phyloP scores from a whole-genome alignment of 1,284 basidiomycete species.

The Volvariella surrecta region DNA sequence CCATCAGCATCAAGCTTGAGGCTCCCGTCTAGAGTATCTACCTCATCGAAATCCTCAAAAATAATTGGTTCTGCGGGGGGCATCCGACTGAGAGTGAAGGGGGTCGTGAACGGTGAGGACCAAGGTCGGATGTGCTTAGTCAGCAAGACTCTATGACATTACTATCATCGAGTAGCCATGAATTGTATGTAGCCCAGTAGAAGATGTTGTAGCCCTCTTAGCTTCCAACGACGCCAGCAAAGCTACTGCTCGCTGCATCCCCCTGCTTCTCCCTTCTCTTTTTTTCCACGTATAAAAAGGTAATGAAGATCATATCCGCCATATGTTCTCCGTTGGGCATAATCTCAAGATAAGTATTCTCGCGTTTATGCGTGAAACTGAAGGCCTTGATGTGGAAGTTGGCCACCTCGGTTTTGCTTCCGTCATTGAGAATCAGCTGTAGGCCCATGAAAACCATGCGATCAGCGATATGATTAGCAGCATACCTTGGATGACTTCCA shows the following conservation, averaged over 20 bases:
- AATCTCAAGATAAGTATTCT: conserved; percentile 21
- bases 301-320: conserved; percentile 23
- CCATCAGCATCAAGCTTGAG: background rate
- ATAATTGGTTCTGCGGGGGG: conserved; percentile 3
- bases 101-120: too few relatives aligned
- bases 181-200: too few relatives aligned
- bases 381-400: conserved; percentile 15
- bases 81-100: too few relatives aligned
- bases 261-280: conserved; percentile 5
- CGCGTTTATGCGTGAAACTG: conserved; percentile 12
- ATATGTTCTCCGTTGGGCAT: conserved; percentile 21
- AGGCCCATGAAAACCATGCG: background rate
- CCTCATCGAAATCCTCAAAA: conserved; percentile 13
- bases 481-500: conserved; percentile 14
- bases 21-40: background rate
- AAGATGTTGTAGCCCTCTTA: too few relatives aligned
- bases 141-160: too few relatives aligned
- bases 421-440: conserved; percentile 16
- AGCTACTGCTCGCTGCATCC: background rate
- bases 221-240: background rate
- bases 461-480: too few relatives aligned
- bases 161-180: too few relatives aligned
- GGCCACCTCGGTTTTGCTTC: conserved; percentile 18
- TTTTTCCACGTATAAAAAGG: conserved; percentile 22
- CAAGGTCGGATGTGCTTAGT: too few relatives aligned